A percentile compares a stretch with the other conserved stretches of the same genome.
phyloP scores from a whole-genome alignment of 2,329 filamentous ascomycete species.

The Neonectria sp. region DNA sequence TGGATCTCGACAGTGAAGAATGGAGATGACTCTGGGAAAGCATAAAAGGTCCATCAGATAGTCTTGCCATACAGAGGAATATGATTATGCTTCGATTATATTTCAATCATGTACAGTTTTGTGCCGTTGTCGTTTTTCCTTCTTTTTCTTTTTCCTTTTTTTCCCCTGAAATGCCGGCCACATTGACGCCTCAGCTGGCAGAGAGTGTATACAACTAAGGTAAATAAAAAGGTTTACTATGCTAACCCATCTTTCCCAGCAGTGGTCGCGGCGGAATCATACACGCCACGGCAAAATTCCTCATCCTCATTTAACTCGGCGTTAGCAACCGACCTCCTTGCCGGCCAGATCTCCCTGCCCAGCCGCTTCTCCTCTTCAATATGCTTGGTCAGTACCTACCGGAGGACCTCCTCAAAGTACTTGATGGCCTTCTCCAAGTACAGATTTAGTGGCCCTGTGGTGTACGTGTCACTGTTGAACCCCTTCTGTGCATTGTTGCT shows the following conservation, averaged over 20 bases:
- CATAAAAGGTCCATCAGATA: not conserved
- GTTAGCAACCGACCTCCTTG: slow-evolving; percentile 6
- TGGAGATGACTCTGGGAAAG: not conserved
- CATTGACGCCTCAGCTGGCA: no score
- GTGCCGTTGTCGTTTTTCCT: no score
- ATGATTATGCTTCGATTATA: not conserved
- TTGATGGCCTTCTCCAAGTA: slow-evolving; percentile 24
- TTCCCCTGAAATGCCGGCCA: no score
- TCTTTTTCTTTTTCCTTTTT: no score
- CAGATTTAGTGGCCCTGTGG: slow-evolving; percentile 14
- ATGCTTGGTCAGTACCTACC: slow-evolving; percentile 5
- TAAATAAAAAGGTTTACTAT: not conserved
- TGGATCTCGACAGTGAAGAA: slow-evolving; percentile 6
- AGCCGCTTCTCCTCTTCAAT: slow-evolving; percentile 11
- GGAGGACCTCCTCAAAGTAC: slow-evolving; percentile 16
- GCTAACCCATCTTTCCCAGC: not conserved
- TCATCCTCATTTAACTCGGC: slow-evolving; percentile 18
- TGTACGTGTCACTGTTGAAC: slow-evolving; percentile 21
- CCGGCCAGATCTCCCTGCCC: slow-evolving; percentile 11
- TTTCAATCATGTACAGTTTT: not conserved
- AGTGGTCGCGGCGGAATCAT: not conserved
- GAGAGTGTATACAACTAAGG: no score
- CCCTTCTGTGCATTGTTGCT: slow-evolving; percentile 15
- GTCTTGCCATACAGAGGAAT: not conserved
- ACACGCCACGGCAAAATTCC: slow-evolving; percentile 18